phyloP scores from a whole-genome alignment of 2,329 filamentous ascomycete genomes.

The Nannizziopsis arthrosporioides region DNA sequence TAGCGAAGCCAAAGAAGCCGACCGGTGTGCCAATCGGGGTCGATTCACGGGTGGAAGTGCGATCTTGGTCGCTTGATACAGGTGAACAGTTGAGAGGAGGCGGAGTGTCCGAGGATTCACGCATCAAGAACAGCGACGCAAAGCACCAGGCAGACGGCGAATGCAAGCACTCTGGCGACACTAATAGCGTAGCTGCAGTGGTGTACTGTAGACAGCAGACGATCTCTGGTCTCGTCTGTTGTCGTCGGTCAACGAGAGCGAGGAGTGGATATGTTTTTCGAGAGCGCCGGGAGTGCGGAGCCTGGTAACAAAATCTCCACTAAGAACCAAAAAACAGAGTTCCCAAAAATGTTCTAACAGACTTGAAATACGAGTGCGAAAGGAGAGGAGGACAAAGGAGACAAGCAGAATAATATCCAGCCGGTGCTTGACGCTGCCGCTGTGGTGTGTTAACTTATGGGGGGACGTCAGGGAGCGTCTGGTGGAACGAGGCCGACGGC shows the following conservation, averaged over 20 bases:
- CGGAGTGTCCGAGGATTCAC: constrained; percentile 40
- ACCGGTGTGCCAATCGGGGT: constrained; percentile 40
- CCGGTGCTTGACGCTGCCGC: no score
- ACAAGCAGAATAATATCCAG: no score
- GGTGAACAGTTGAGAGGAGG: constrained; percentile 44
- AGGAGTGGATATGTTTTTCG: not conserved
- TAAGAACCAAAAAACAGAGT: constrained; percentile 1
- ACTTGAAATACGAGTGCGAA: not conserved
- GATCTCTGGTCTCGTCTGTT: no score
- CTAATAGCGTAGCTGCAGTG: not conserved
- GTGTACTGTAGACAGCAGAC: not conserved
- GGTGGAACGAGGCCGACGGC: not conserved
- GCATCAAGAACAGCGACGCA: constrained; percentile 32
- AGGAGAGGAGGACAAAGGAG: not conserved
- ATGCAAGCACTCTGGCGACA: not conserved
- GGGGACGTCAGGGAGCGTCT: not conserved
- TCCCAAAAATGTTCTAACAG: not conserved
- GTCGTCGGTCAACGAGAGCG: not conserved
- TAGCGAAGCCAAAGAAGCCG: constrained; percentile 35
- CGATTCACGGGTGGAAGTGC: constrained; percentile 41
- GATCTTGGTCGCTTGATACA: constrained; percentile 36
- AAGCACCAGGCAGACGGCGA: not conserved
- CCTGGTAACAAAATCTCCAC: constrained; percentile 3
- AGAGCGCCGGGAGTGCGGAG: not conserved
- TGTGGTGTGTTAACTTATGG: not conserved